Percentiles rank a stretch among this genome's conserved stretches.
These are phyloP conservation scores for Nelumbo lutea DNA, from an alignment of 164 flowering plant genomes.

Conservation along the genomic window DNA sequence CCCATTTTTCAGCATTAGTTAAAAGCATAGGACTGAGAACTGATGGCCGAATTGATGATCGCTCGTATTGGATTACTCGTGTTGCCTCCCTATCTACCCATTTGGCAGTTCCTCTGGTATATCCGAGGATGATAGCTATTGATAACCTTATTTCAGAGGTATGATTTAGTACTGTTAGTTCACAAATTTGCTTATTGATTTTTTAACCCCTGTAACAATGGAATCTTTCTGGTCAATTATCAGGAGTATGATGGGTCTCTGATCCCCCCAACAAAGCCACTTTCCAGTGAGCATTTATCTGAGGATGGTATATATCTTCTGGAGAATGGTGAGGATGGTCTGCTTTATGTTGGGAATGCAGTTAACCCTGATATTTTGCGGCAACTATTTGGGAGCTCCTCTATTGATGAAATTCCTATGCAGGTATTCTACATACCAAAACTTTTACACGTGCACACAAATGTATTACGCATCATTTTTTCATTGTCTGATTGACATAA, in stretches of 20 bases:
- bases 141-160: conserved; percentile 70
- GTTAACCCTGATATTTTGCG: conserved; percentile 47
- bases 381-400: conserved; percentile 63
- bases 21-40: conserved; percentile 74
- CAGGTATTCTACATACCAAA: conserved; percentile 46
- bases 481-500: too few relatives aligned
- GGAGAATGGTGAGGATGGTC: conserved; percentile 87
- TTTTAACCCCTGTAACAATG: background rate
- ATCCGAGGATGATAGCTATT: conserved; percentile 81
- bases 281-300: conserved; percentile 80
- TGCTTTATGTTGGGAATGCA: conserved; percentile 68
- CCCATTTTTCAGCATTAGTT: conserved; percentile 53
- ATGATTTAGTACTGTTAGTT: conserved; percentile 2
- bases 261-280: conserved; percentile 62
- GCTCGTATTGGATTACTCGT: conserved; percentile 79
- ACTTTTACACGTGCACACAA: too few relatives aligned
- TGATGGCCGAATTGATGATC: conserved; percentile 92
- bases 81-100: conserved; percentile 66
- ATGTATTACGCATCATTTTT: too few relatives aligned
- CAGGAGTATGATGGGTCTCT: conserved; percentile 62
- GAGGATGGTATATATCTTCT: conserved; percentile 88
- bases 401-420: conserved; percentile 59
- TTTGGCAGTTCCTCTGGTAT: conserved; percentile 73
- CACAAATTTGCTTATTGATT: background rate
- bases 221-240: conserved; percentile 2